phyloP scores from a whole-genome alignment of 176 grass and related monocot genomes.

The Miscanthus lutarioriparius region DNA sequence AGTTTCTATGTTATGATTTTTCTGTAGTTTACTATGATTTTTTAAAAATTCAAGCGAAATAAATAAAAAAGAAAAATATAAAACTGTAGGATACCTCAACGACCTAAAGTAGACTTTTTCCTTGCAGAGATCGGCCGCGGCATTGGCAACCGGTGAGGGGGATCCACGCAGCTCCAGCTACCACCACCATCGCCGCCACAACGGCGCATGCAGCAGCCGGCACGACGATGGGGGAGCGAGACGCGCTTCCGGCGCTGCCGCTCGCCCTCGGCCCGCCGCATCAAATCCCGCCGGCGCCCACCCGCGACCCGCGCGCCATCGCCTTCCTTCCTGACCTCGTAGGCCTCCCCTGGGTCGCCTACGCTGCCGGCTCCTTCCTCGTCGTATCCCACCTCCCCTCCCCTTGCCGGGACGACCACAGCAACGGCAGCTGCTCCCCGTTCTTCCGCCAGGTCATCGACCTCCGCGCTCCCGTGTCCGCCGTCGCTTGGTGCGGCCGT shows the following conservation, averaged over 20 bases:
- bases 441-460: conserved; percentile 88
- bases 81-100: too few species aligned
- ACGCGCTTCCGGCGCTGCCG: conserved; percentile 47
- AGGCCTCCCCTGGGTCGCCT: conserved; percentile 75
- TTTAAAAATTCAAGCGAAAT: too few species aligned
- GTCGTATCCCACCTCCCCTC: conserved; percentile 73
- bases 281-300: conserved; percentile 74
- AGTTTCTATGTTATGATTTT: too few species aligned
- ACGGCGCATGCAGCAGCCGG: conserved; percentile 20
- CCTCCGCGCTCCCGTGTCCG: conserved; percentile 49
- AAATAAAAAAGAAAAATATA: too few species aligned
- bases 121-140: conserved; percentile 29
- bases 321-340: conserved; percentile 79
- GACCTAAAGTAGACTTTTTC: too few species aligned
- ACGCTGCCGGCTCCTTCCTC: conserved; percentile 70
- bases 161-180: conserved; percentile 4
- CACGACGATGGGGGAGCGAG: conserved; percentile 34
- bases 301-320: conserved; percentile 54
- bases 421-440: conserved; percentile 17
- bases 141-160: conserved; percentile 32
- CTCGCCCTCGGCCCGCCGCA: conserved; percentile 59
- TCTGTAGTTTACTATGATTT: too few species aligned
- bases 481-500: conserved; percentile 71
- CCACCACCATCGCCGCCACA: conserved; percentile 7
- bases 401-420: conserved; percentile 5